These are phyloP conservation scores for Phycomyces nitens DNA, from an alignment of 192 early-diverging fungal genomes.

Conservation along the genomic window DNA sequence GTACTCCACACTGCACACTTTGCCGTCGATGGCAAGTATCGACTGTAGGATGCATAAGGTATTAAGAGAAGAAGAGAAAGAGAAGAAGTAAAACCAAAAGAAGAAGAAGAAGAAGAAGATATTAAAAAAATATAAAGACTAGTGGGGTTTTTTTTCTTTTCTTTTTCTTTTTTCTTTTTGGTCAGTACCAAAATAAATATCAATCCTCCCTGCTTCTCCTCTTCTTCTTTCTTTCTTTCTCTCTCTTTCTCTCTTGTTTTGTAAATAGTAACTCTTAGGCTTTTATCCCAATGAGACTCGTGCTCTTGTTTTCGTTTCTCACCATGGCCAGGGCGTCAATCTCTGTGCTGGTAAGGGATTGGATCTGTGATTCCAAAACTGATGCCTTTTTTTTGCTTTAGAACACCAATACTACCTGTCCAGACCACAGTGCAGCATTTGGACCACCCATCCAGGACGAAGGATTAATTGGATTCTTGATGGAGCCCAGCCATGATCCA, in stretches of 20 bases:
- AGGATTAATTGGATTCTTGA: conserved; percentile 65
- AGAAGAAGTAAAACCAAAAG: conserved; percentile 6
- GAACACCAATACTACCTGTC: conserved; percentile 42
- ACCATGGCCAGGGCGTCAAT: conserved; percentile 14
- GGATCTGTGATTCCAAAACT: not conserved
- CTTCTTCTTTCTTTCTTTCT: conserved; percentile 2
- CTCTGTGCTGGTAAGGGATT: conserved; percentile 9
- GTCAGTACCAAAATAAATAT: not conserved
- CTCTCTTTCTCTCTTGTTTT: not conserved
- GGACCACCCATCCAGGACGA: conserved; percentile 74
- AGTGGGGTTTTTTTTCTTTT: conserved; percentile 9
- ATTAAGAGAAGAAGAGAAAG: not conserved
- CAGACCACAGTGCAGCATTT: conserved; percentile 81
- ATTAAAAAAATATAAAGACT: conserved; percentile 4
- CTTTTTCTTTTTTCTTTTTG: conserved; percentile 8
- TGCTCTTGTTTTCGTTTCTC: conserved; percentile 6
- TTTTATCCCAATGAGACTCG: conserved; percentile 2
- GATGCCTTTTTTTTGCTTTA: no score
- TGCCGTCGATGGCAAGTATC: no score
- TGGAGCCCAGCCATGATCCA: conserved; percentile 45
- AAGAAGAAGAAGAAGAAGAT: conserved; percentile 1
- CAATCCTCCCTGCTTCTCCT: not conserved
- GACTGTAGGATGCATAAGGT: not conserved
- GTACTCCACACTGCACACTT: no score
- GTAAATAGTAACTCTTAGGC: not conserved